Evolutionary conservation across 371 early-diverging fungal species (phyloP).

Genomic region (Mortierella sp.): DNA sequence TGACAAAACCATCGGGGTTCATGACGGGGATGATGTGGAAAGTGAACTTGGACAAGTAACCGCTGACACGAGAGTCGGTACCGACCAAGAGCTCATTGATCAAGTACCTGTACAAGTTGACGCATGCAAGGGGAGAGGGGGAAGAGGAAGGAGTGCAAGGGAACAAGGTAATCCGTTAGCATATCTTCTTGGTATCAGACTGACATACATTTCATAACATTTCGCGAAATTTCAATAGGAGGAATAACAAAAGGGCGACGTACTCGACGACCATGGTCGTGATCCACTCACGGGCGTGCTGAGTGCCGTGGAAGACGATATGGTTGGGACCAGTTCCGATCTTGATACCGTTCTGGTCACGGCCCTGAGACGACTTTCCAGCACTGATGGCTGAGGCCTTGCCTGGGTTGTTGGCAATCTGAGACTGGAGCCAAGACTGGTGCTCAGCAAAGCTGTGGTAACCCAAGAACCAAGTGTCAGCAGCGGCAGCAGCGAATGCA

Average conservation of each 20-base stretch:
- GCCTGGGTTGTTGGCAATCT: conserved; percentile 32
- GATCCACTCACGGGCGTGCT: conserved; percentile 22
- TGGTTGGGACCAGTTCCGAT: conserved; percentile 49
- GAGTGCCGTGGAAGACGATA: conserved; percentile 37
- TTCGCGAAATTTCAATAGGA: not conserved
- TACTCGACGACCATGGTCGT: conserved; percentile 38
- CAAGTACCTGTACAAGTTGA: conserved; percentile 12
- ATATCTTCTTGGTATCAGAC: too few species aligned
- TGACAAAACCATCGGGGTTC: conserved; percentile 72
- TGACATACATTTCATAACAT: too few species aligned
- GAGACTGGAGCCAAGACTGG: conserved; percentile 31
- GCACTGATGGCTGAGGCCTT: conserved; percentile 35
- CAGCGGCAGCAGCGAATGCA: conserved; percentile 15
- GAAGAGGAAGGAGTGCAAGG: too few species aligned
- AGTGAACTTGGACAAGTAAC: conserved; percentile 46
- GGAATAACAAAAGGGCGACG: not conserved
- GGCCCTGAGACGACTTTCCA: conserved; percentile 39
- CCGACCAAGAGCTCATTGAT: conserved; percentile 37
- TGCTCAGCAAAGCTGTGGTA: conserved; percentile 47
- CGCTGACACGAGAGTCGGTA: conserved; percentile 44
- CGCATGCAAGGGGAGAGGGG: not conserved
- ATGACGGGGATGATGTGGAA: conserved; percentile 60
- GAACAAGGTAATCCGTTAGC: too few species aligned
- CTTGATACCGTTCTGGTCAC: conserved; percentile 42
- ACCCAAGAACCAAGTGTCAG: conserved; percentile 33